Evolutionary conservation across 2,329 filamentous ascomycete species (phyloP), one percentile per base, ranked within the genome.

Genomic region (Cadophora malorum): DNA sequence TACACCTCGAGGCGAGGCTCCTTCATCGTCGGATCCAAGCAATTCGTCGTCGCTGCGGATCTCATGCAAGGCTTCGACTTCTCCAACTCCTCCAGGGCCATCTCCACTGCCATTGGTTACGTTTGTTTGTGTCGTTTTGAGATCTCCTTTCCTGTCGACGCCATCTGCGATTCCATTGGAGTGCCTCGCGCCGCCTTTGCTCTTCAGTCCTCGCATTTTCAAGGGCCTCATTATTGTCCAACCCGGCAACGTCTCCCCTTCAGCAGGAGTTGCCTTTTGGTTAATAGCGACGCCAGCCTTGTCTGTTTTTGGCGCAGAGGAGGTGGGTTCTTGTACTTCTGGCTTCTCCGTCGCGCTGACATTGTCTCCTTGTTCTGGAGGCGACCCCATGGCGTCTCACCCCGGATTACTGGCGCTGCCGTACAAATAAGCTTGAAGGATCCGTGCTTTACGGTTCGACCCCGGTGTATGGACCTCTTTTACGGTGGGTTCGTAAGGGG

Each of bases 11-110:
- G 56, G 31, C 19, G 58, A 56, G 12, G 64, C 66, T 28, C 64
- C 56, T 25, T 70, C 69, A 21, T 73, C 68, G 6, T 73, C 71
- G 16, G 69, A 67, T 19, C 67, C 74, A 10, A 77, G 52, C 47
- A 76, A 70, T 47, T 74, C 75, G 67, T 78, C 76, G 65, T 76
- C 75, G 58, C 74, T 76, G 49, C 73, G 72, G 53, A 78, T 63
- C 35, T 76, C 70, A 47, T 70, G 58, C 65, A 77, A 65, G 49
- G 59, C 55, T 21, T 74, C 72, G 5, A 75, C 41, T n/a, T 76
- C 70, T 19, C 72, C 72, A 45, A 67, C 23, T n/a, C 63, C 56
- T 4, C 53, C 63, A 16, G 53, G 56, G 14, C 53, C 60, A 53
- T 68, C 67, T 21, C 47, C 69, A 55, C 50, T 69, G 6, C 55